Evolutionary conservation across 306 rosid genomes (phyloP).

Genomic region (Vigna unguiculata): DNA sequence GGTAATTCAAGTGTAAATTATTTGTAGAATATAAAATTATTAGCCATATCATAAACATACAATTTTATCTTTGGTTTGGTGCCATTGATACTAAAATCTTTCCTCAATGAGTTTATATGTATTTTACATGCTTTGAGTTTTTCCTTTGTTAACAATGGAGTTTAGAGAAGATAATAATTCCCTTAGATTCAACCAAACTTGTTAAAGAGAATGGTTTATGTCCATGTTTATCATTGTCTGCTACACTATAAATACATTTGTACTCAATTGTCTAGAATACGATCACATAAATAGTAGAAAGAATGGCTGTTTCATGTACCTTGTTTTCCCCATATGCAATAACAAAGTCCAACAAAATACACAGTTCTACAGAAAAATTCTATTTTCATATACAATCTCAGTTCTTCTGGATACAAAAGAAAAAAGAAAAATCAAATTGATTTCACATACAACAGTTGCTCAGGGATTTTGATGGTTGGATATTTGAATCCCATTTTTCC

Average conservation of each 20-base stretch:
- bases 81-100: too few relatives aligned
- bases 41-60: too few relatives aligned
- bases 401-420: conserved; percentile 41
- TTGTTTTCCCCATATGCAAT: conserved; percentile 7
- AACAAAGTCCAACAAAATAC: conserved; percentile 36
- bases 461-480: conserved; percentile 36
- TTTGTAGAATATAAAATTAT: too few relatives aligned
- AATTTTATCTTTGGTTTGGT: too few relatives aligned
- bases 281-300: neutral
- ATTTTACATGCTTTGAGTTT: too few relatives aligned
- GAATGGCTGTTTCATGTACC: conserved; percentile 17
- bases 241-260: neutral
- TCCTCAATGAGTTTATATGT: too few relatives aligned
- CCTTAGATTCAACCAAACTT: neutral
- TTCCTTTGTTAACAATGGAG: neutral
- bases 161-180: too few relatives aligned
- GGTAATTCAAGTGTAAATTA: too few relatives aligned
- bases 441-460: conserved; percentile 52
- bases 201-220: neutral
- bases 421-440: conserved; percentile 28
- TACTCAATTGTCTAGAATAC: neutral
- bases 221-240: neutral
- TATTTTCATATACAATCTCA: conserved; percentile 44
- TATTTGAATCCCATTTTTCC: conserved; percentile 35
- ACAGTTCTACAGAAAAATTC: conserved; percentile 32